Evolutionary conservation across 352 stramenopile species (phyloP).

Genomic region (Phytopythium sindhum): DNA sequence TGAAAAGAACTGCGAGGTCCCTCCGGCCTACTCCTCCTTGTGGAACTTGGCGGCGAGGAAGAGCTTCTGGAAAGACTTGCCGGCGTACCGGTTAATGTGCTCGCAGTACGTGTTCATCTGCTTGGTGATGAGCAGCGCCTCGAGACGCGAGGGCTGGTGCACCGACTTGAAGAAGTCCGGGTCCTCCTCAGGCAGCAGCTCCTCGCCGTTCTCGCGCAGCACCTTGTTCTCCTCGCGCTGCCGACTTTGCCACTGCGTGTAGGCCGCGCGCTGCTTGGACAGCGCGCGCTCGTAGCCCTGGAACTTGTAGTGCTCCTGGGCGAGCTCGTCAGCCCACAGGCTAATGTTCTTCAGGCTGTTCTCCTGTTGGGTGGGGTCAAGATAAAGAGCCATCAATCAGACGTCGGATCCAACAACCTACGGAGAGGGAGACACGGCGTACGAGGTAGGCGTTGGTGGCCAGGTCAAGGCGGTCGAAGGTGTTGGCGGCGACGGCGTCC

Average conservation of each 20-base stretch:
- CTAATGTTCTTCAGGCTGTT: constrained; percentile 98
- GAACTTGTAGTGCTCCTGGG: constrained; percentile 94
- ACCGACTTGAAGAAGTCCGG: constrained; percentile 85
- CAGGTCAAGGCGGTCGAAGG: constrained; percentile 95
- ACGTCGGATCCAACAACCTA: background rate
- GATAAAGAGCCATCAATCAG: constrained; percentile 13
- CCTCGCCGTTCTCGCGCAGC: constrained; percentile 72
- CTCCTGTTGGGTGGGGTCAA: constrained; percentile 41
- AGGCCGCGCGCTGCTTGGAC: constrained; percentile 79
- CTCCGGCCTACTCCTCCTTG: constrained; percentile 53
- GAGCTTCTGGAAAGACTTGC: constrained; percentile 90
- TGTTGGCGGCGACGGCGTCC: constrained; percentile 65
- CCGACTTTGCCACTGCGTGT: constrained; percentile 85
- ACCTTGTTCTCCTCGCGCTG: constrained; percentile 89
- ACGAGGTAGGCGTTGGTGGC: constrained; percentile 93
- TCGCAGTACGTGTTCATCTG: constrained; percentile 93
- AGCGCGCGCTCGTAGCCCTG: constrained; percentile 86
- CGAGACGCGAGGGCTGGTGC: constrained; percentile 83
- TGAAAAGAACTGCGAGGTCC: background rate
- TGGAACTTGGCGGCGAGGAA: constrained; percentile 89
- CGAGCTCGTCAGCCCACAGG: constrained; percentile 96
- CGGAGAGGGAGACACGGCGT: background rate
- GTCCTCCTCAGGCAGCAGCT: constrained; percentile 79
- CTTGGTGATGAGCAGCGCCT: constrained; percentile 89
- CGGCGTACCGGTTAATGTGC: constrained; percentile 90